These are phyloP conservation scores for Oldenlandia corymbosa DNA, from an alignment of 257 asterid species.

Conservation along the genomic window DNA sequence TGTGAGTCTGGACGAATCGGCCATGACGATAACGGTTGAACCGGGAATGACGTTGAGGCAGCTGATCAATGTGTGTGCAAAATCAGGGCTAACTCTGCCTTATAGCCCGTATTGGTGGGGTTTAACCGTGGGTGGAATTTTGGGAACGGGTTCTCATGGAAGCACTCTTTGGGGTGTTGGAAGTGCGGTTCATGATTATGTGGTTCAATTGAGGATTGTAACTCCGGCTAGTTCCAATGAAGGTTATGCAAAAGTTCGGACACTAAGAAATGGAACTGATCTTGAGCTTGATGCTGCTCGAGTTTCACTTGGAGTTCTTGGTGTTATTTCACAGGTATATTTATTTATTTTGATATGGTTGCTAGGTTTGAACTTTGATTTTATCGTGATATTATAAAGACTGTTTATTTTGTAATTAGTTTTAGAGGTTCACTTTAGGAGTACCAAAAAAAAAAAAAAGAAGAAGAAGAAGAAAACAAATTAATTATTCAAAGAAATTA, in stretches of 20 bases:
- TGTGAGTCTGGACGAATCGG: conserved; percentile 17
- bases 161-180: conserved; percentile 68
- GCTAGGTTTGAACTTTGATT: no score
- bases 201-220: conserved; percentile 38
- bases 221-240: conserved; percentile 34
- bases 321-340: conserved; percentile 51
- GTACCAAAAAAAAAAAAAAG: no score
- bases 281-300: conserved; percentile 52
- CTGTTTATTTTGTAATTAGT: no score
- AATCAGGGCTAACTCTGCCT: conserved; percentile 40
- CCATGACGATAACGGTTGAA: conserved; percentile 50
- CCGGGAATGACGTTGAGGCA: conserved; percentile 48
- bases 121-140: conserved; percentile 53
- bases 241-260: conserved; percentile 38
- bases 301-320: conserved; percentile 66
- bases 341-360: no score
- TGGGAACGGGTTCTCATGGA: conserved; percentile 72
- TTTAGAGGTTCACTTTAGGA: no score
- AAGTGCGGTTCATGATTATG: conserved; percentile 54
- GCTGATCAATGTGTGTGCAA: conserved; percentile 36
- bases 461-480: no score
- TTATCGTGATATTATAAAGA: no score
- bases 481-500: no score
- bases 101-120: conserved; percentile 73
- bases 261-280: conserved; percentile 26